phyloP scores from a whole-genome alignment of 257 asterid species.

The Solanum arcanum region DNA sequence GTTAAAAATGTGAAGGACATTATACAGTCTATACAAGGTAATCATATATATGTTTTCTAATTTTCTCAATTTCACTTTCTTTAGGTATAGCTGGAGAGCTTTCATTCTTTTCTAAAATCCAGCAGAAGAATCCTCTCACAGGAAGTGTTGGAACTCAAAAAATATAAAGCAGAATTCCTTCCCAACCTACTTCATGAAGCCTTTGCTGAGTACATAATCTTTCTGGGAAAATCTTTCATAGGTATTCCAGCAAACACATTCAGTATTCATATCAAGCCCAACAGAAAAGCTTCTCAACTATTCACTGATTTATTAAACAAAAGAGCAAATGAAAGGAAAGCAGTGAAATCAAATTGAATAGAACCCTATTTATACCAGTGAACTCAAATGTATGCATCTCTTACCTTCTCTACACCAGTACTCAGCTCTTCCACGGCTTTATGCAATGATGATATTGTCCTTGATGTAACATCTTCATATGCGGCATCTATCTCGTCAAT shows the following conservation, averaged over 20 bases:
- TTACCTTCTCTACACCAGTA: constrained; percentile 43
- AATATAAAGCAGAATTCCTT: not conserved
- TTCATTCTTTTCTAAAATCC: not conserved
- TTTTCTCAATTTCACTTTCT: not conserved
- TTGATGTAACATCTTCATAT: constrained; percentile 48
- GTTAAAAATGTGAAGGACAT: not conserved
- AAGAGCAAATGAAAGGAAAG: not conserved
- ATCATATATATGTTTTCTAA: not conserved
- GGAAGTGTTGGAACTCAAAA: not conserved
- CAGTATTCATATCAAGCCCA: not conserved
- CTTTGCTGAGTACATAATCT: not conserved
- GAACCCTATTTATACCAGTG: not conserved
- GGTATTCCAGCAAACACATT: not conserved
- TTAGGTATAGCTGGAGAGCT: not conserved
- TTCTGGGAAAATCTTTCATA: not conserved
- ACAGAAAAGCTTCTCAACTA: not conserved
- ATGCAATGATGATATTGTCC: constrained; percentile 50
- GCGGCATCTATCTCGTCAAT: constrained; percentile 50
- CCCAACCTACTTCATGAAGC: not conserved
- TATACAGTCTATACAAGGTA: not conserved
- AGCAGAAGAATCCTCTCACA: not conserved
- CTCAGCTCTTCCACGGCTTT: constrained; percentile 34
- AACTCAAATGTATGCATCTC: not conserved
- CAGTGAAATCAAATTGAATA: not conserved
- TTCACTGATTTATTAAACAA: not conserved